These are phyloP conservation scores for Camelina sativa DNA, from an alignment of 345 rosid species.

Conservation along the genomic window DNA sequence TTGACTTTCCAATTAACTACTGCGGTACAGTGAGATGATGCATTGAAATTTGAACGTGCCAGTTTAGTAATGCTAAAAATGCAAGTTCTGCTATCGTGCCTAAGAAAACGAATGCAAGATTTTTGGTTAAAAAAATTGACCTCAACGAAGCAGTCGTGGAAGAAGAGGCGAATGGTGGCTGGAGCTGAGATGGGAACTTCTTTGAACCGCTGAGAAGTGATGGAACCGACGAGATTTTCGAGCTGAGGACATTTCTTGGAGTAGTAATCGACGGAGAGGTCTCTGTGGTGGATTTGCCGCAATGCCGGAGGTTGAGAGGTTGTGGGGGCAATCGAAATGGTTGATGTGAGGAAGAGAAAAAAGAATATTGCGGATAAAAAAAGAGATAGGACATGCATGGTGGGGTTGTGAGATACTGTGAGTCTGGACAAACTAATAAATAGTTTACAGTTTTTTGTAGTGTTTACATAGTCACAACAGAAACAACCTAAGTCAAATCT, in stretches of 20 bases:
- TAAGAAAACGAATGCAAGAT: background rate
- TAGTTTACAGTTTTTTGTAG: constrained; percentile 23
- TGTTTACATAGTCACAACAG: background rate
- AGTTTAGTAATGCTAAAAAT: background rate
- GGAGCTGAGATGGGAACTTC: constrained; percentile 77
- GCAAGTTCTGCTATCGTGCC: background rate
- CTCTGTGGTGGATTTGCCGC: constrained; percentile 39
- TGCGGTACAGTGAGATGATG: background rate
- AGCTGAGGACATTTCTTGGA: constrained; percentile 77
- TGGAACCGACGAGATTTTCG: constrained; percentile 68
- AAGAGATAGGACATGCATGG: constrained; percentile 50
- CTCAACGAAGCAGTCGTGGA: constrained; percentile 95
- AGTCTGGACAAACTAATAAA: constrained; percentile 32
- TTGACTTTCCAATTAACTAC: background rate
- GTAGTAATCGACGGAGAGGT: constrained; percentile 60
- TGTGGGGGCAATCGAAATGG: constrained; percentile 28
- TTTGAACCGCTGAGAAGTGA: constrained; percentile 74
- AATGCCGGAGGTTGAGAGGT: constrained; percentile 24
- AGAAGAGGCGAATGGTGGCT: constrained; percentile 90
- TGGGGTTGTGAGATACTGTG: constrained; percentile 35
- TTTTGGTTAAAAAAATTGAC: constrained; percentile 35
- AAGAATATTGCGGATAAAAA: constrained; percentile 35
- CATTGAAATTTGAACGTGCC: background rate
- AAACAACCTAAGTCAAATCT: background rate
- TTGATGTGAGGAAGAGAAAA: constrained; percentile 43